Conservation (phyloP, 169 alveolate species). For the Theileria parva region DNA sequence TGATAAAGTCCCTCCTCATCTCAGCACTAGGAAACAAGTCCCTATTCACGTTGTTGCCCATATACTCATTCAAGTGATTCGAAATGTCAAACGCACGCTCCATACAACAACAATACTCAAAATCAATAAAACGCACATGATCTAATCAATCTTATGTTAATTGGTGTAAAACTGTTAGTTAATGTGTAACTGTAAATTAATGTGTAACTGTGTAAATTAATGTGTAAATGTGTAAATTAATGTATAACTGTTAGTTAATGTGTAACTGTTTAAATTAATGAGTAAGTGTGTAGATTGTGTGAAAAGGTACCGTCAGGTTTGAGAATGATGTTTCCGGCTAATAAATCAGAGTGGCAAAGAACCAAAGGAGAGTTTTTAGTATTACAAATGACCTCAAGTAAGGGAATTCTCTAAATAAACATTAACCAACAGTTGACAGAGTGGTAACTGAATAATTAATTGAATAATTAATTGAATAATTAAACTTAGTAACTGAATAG, state of each 20-base stretch:
- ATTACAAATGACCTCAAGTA: constrained; percentile 61
- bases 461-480: neutral
- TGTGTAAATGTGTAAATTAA: too few relatives aligned
- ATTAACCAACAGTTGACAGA: neutral
- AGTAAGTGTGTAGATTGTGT: neutral
- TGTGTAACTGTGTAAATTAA: too few relatives aligned
- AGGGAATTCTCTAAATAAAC: constrained; percentile 28
- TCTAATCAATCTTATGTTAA: too few relatives aligned
- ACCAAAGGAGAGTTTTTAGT: constrained; percentile 71
- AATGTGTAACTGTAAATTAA: neutral
- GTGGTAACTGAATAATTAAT: neutral
- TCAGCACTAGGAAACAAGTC: constrained; percentile 52
- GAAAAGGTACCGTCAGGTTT: constrained; percentile 8
- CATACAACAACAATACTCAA: constrained; percentile 76
- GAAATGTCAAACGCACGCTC: constrained; percentile 81
- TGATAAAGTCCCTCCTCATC: constrained; percentile 62
- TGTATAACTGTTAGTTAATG: neutral
- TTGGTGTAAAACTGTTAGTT: neutral
- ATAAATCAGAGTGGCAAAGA: constrained; percentile 74
- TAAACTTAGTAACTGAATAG: neutral
- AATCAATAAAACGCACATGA: constrained; percentile 66
- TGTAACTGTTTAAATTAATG: too few relatives aligned
- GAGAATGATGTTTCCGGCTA: constrained; percentile 67
- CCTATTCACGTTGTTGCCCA: constrained; percentile 68
- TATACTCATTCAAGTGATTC: constrained; percentile 73